Conservation (phyloP, 2,329 filamentous ascomycete species). For the Penicillium thymicola region DNA sequence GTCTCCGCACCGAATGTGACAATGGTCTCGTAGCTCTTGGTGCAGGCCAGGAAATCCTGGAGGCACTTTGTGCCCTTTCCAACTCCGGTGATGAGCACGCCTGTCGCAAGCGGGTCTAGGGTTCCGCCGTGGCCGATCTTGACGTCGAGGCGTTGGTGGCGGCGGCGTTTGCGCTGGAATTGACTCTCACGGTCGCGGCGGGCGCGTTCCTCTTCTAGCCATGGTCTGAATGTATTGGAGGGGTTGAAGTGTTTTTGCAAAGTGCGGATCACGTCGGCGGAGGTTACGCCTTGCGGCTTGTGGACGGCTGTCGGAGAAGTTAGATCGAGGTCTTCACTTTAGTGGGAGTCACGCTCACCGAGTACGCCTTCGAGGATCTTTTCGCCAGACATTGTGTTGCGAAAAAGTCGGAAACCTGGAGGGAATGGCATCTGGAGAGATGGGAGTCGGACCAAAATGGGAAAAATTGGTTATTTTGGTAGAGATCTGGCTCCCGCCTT, state of each 20-base stretch:
- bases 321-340: not conserved
- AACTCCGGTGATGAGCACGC: conserved; percentile 83
- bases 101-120: conserved; percentile 88
- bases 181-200: conserved; percentile 57
- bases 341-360: conserved; percentile 42
- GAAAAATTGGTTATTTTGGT: conserved; percentile 11
- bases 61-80: conserved; percentile 85
- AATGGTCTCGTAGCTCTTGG: conserved; percentile 87
- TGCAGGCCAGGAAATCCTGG: conserved; percentile 75
- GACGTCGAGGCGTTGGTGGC: conserved; percentile 64
- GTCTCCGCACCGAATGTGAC: conserved; percentile 89
- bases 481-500: conserved; percentile 6
- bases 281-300: conserved; percentile 83
- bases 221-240: conserved; percentile 74
- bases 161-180: conserved; percentile 59
- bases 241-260: conserved; percentile 80
- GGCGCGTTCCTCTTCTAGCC: conserved; percentile 63
- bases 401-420: conserved; percentile 29
- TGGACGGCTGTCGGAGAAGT: conserved; percentile 66
- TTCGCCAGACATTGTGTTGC: conserved; percentile 39
- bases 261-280: conserved; percentile 85
- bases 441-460: conserved; percentile 1
- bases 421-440: conserved; percentile 31
- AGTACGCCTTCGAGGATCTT: conserved; percentile 63
- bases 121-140: conserved; percentile 98